Evolutionary conservation across 305 asterid genomes (phyloP).

Genomic region (Andrographis paniculata): DNA sequence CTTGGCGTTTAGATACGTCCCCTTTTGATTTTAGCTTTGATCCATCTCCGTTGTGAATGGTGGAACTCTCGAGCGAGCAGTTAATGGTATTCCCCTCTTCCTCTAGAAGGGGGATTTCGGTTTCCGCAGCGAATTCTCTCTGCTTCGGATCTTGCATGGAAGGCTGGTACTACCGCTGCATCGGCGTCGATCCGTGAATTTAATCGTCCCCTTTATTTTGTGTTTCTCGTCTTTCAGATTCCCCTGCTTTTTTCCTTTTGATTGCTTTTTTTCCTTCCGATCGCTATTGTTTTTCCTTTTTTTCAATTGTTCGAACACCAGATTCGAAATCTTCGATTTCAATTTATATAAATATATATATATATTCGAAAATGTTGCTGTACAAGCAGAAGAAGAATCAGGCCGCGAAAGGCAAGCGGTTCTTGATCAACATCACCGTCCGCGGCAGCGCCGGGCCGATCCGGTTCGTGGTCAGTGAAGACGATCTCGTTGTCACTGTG

Average conservation of each 20-base stretch:
- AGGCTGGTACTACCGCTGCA: slow-evolving; percentile 98
- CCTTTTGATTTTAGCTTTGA: too few species aligned
- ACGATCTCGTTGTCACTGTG: slow-evolving; percentile 69
- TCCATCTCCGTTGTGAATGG: slow-evolving; percentile 65
- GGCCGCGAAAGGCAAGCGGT: slow-evolving; percentile 45
- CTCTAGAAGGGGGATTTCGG: slow-evolving; percentile 63
- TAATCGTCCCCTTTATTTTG: background rate
- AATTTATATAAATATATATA: background rate
- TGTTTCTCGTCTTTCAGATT: too few species aligned
- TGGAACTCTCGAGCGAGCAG: slow-evolving; percentile 57
- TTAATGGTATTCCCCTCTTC: slow-evolving; percentile 75
- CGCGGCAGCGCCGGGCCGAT: slow-evolving; percentile 92
- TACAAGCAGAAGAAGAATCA: slow-evolving; percentile 74
- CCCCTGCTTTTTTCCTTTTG: background rate
- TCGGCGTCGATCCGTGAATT: slow-evolving; percentile 76
- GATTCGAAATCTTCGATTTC: background rate
- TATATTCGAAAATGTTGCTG: slow-evolving; percentile 47
- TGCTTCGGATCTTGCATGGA: slow-evolving; percentile 80
- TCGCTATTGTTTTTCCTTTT: slow-evolving; percentile 17
- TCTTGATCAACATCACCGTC: slow-evolving; percentile 73
- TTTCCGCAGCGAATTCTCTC: slow-evolving; percentile 32
- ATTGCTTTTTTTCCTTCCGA: slow-evolving; percentile 4
- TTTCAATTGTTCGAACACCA: background rate
- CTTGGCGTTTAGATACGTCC: too few species aligned
- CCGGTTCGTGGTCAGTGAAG: slow-evolving; percentile 77